Evolutionary conservation across 2,329 filamentous ascomycete genomes (phyloP).

Genomic region (Cladophialophora chaetospira): DNA sequence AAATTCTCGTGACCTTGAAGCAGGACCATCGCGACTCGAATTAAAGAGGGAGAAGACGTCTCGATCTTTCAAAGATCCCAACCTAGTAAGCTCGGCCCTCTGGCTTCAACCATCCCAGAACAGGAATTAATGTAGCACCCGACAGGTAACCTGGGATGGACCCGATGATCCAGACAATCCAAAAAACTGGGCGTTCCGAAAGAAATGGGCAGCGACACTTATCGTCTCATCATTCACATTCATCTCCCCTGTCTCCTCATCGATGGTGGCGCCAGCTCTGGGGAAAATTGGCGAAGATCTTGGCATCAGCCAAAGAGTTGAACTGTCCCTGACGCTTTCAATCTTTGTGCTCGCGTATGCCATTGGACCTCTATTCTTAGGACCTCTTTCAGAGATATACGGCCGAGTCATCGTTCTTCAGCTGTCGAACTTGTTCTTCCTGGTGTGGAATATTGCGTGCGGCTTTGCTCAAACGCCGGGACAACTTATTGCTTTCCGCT

Average conservation of each 20-base stretch:
- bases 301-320: constrained; percentile 50
- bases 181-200: constrained; percentile 57
- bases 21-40: constrained; percentile 12
- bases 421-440: constrained; percentile 56
- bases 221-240: constrained; percentile 61
- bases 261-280: constrained; percentile 60
- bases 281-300: constrained; percentile 57
- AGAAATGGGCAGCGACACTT: constrained; percentile 61
- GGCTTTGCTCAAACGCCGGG: constrained; percentile 56
- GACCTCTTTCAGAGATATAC: constrained; percentile 58
- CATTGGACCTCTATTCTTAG: constrained; percentile 55
- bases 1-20: constrained; percentile 22
- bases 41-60: constrained; percentile 23
- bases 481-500: constrained; percentile 61
- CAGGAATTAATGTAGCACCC: neutral
- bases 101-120: neutral
- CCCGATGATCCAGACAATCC: constrained; percentile 53
- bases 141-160: constrained; percentile 53
- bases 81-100: constrained; percentile 26
- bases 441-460: constrained; percentile 63
- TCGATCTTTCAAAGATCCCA: constrained; percentile 35
- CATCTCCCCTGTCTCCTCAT: constrained; percentile 65
- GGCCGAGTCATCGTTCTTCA: constrained; percentile 59
- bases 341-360: constrained; percentile 59
- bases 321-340: constrained; percentile 54